Evolutionary conservation across 768 basidiomycete genomes (phyloP), one percentile per base, ranked within the genome.

Genomic region (Boletales sp.): DNA sequence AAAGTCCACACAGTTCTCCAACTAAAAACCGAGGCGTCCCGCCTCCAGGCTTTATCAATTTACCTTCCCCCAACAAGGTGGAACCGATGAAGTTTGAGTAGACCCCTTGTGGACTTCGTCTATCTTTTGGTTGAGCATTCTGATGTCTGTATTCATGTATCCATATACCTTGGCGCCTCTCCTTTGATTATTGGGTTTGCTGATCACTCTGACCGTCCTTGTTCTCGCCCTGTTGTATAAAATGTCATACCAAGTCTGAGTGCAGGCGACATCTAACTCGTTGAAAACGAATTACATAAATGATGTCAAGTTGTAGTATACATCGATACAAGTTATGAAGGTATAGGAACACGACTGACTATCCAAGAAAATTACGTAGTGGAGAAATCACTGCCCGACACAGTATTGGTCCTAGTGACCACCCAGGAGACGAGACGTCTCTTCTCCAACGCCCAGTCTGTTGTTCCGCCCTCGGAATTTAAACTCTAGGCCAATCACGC

Each of bases 71-170:
- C 10, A 64, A 60, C 54, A 77, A 67, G 59, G 57, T 73, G 38
- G 79, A 80, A 30, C 67, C 76, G 6, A 68, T 77, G 43, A 73
- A 65, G 44, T 67, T 77, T 40, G 72, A 71, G 35, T 73, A 62
- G 58, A 35, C 21, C 19, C 38, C 17, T 48, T 12, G 3, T 21
- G 12, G 33, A 28, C 19, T 15, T 41, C n/a, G 17, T 43, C 46
- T 11, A 21, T 46, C 35, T 13, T 41, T 42, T 41, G 51, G 35
- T 47, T 52, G 43, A 58, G 42, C 14, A 34, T 10, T 53, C 17
- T 44, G 35, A 41, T 38, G 37, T 30, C 21, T 21, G 21, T 21
- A 21, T 21, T 21, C 21, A 21, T 55, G 51, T 53, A 53, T 52
- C 46, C 46, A 6, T 51, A 18, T 41, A 13, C 21, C 48, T 54